phyloP scores from a whole-genome alignment of 192 early-diverging fungal species.

The Entomortierella beljakovae region DNA sequence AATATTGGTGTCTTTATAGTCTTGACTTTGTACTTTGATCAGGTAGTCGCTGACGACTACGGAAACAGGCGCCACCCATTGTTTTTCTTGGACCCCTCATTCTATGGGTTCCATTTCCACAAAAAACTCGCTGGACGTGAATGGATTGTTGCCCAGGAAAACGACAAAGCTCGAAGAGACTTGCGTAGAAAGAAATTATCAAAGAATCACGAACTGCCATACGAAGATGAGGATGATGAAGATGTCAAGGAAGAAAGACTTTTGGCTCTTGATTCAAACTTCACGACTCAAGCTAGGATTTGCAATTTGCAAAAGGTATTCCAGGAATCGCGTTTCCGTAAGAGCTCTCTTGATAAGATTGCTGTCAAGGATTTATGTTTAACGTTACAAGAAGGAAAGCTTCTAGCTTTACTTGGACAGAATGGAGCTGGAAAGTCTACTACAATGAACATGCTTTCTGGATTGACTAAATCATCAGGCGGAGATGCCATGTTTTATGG shows the following conservation, averaged over 20 bases:
- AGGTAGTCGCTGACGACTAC: constrained; percentile 83
- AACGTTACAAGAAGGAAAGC: constrained; percentile 65
- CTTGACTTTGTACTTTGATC: constrained; percentile 79
- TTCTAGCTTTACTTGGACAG: constrained; percentile 75
- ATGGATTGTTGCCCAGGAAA: constrained; percentile 57
- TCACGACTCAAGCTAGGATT: constrained; percentile 58
- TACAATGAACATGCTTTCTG: constrained; percentile 84
- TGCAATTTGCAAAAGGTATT: constrained; percentile 70
- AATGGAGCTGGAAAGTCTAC: constrained; percentile 86
- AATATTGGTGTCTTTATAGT: constrained; percentile 69
- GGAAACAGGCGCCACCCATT: constrained; percentile 60
- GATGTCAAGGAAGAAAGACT: constrained; percentile 61
- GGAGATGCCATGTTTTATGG: constrained; percentile 80
- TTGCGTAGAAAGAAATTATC: constrained; percentile 13
- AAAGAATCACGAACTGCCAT: constrained; percentile 22
- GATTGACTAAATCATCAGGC: constrained; percentile 70
- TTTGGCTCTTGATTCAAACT: constrained; percentile 56
- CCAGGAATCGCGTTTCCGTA: constrained; percentile 48
- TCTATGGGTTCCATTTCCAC: constrained; percentile 70
- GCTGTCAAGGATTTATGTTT: constrained; percentile 65
- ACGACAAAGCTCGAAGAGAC: constrained; percentile 38
- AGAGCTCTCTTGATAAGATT: constrained; percentile 59
- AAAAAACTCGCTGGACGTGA: constrained; percentile 39
- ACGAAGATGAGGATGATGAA: constrained; percentile 58
- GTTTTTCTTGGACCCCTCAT: constrained; percentile 77